Evolutionary conservation across 345 rosid species (phyloP).

Genomic region (Microthlaspi erraticum): DNA sequence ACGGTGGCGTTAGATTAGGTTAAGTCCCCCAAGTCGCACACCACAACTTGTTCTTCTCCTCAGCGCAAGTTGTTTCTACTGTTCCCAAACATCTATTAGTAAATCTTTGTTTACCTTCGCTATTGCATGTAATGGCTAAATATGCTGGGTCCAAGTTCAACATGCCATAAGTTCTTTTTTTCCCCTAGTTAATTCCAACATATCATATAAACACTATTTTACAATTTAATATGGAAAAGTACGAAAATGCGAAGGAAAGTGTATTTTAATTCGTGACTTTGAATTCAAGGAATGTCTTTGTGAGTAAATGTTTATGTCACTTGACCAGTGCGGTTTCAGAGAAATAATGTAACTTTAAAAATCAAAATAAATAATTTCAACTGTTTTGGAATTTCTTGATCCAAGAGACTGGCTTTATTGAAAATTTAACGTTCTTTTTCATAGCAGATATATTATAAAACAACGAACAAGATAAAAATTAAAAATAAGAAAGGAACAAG

Average conservation of each 20-base stretch:
- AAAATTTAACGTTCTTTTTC: conserved; percentile 1
- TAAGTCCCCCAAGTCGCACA: conserved; percentile 26
- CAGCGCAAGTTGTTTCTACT: conserved; percentile 21
- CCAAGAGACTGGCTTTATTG: conserved; percentile 31
- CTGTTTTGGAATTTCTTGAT: conserved; percentile 37
- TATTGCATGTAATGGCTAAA: conserved; percentile 34
- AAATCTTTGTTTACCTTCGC: not conserved
- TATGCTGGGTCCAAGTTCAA: conserved; percentile 28
- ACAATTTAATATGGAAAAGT: conserved; percentile 9
- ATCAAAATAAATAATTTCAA: not conserved
- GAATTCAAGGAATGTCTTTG: conserved; percentile 43
- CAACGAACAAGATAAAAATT: not conserved
- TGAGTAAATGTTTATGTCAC: conserved; percentile 31
- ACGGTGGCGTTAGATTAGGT: conserved; percentile 40
- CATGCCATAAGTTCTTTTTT: conserved; percentile 1
- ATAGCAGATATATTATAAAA: conserved; percentile 10
- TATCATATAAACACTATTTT: not conserved
- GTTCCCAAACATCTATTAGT: conserved; percentile 8
- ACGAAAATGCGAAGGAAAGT: not conserved
- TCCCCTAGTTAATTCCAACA: too few species aligned
- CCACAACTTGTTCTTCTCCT: conserved; percentile 22
- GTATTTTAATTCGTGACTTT: conserved; percentile 34
- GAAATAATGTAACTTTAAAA: conserved; percentile 14
- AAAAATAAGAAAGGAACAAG: conserved; percentile 24
- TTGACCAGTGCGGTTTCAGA: conserved; percentile 32